phyloP scores from a whole-genome alignment of 23 red algal genomes.

The Agarophyton chilense region DNA sequence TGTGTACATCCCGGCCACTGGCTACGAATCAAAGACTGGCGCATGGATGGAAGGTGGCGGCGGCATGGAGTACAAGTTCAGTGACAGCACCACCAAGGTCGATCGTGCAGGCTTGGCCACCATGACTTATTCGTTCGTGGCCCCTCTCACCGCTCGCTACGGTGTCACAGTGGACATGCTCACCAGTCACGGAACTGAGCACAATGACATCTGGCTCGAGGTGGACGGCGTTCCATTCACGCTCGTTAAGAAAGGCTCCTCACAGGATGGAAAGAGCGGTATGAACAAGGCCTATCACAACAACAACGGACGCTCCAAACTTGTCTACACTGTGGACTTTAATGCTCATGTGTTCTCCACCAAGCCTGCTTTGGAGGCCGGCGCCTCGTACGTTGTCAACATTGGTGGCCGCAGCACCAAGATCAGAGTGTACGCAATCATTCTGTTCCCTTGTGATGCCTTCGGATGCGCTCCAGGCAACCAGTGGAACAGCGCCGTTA shows the following conservation, averaged over 20 bases:
- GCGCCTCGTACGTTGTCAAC: constrained; percentile 10
- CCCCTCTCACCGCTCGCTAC: neutral
- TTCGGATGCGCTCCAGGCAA: neutral
- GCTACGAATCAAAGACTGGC: neutral
- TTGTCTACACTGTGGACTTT: constrained; percentile 41
- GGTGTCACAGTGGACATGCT: constrained; percentile 42
- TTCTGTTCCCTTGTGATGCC: constrained; percentile 44
- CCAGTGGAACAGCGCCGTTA: neutral
- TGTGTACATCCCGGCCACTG: constrained; percentile 25
- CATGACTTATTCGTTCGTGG: constrained; percentile 29
- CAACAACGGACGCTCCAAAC: constrained; percentile 36
- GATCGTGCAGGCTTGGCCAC: neutral
- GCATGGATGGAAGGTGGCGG: constrained; percentile 11
- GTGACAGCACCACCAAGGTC: neutral
- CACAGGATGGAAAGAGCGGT: neutral
- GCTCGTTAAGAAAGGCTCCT: neutral
- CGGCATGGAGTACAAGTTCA: constrained; percentile 18
- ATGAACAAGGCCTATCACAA: constrained; percentile 66
- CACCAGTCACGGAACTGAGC: constrained; percentile 27
- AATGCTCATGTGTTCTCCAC: constrained; percentile 45
- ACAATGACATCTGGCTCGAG: constrained; percentile 54
- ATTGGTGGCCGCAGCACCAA: constrained; percentile 49
- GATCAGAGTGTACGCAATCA: constrained; percentile 35
- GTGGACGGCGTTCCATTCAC: constrained; percentile 16
- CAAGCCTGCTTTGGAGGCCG: neutral